Evolutionary conservation across 2,329 filamentous ascomycete genomes (phyloP), one percentile per base, ranked within the genome.

Genomic region (Aspergillus terreus): DNA sequence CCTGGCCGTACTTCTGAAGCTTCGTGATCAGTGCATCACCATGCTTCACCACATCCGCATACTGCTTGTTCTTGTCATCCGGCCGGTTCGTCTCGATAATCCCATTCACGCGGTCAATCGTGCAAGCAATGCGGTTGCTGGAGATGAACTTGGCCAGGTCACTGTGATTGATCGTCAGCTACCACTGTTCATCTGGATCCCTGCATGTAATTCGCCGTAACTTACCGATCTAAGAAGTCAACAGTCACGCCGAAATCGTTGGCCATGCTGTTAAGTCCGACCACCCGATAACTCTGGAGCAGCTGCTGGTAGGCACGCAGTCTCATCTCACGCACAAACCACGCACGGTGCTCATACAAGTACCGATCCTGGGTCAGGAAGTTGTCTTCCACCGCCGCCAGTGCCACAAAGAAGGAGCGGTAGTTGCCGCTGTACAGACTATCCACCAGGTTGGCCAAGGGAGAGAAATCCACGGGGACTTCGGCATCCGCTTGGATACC

Each of bases 1-100:
- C 88, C 75, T 99, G 94, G 42, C 94, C 94, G 72, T 99, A 99
- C 81, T 99, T 99, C 77, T 99, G 94, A 62, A 99, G 79, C 81
- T 99, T 99, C 52, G 94, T 99, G 71, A 99, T 97, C 57, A 99
- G 81, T 74, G 95, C 89, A 73, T 99, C 94, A 30, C 94, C 94
- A 71, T 97, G 94, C 77, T 94, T 94, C 55, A 99, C 91, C 35
- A 97, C 91, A 64, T 99, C 94, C 64, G 92, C 88, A 75, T 99
- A 99, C 77, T 99, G 94, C 82, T 96, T 96, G 81, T 97, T 97
- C 85, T 99, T 99, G 78, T 96, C 92, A 70, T 97, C 94, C 7
- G 92, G 92, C 49, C 94, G 83, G 77, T 96, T 96, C 42, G 94
- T 99, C 81, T 97, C 94, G 65, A 99, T 97, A 62, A 97, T 88